Conservation (phyloP, 257 asterid genomes). For the Echites panduratus region DNA sequence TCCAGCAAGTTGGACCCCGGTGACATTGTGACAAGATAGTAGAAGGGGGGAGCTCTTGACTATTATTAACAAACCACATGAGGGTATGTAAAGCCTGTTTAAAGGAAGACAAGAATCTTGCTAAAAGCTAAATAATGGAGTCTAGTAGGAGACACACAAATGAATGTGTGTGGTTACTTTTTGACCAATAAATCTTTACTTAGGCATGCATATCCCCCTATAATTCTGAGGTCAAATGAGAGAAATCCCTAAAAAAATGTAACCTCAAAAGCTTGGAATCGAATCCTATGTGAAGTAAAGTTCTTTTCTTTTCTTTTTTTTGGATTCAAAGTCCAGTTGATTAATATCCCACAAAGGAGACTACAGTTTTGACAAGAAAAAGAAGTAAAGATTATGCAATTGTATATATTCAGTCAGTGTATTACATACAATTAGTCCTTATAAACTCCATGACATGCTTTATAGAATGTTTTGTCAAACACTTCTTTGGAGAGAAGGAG, state of each 20-base stretch:
- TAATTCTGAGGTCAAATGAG: slow-evolving; percentile 42
- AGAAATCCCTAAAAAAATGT: slow-evolving; percentile 9
- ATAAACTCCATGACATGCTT: background rate
- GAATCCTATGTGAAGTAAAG: slow-evolving; percentile 71
- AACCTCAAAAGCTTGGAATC: slow-evolving; percentile 40
- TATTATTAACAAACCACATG: slow-evolving; percentile 35
- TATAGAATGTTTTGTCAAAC: background rate
- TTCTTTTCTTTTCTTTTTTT: slow-evolving; percentile 7
- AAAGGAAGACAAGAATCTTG: slow-evolving; percentile 81
- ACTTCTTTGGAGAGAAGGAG: background rate
- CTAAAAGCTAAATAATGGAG: slow-evolving; percentile 79
- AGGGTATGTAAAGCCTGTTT: slow-evolving; percentile 50
- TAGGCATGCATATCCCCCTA: slow-evolving; percentile 31
- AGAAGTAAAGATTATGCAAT: background rate
- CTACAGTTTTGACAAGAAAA: slow-evolving; percentile 8
- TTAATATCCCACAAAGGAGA: background rate
- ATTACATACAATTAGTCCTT: background rate
- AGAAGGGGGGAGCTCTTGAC: slow-evolving; percentile 17
- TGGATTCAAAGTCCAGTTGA: slow-evolving; percentile 19
- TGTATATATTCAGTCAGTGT: background rate
- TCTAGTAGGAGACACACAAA: slow-evolving; percentile 55
- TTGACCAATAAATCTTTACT: slow-evolving; percentile 49
- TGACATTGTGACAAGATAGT: slow-evolving; percentile 14
- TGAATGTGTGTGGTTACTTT: slow-evolving; percentile 53
- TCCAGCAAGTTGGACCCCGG: slow-evolving; percentile 9